Evolutionary conservation across 148 eudicot genomes (phyloP), one percentile per base, ranked within the genome.

Genomic region (Mesembryanthemum crystallinum): DNA sequence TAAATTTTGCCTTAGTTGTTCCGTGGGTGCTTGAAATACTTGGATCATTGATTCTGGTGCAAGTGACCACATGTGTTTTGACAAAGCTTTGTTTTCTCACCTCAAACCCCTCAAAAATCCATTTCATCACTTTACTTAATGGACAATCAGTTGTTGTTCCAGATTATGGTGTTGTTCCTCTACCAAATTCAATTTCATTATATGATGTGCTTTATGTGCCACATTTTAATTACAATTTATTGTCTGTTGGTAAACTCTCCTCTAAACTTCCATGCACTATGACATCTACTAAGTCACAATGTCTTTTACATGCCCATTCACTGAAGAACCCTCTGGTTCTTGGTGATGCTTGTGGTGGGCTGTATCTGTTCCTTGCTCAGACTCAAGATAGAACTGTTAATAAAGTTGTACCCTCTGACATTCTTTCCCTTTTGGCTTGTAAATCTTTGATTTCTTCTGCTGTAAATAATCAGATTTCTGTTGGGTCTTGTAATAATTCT

Each of bases 11-110:
- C 14, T 29, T 13, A 2, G 4, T 1, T 71, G 61, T 10, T 5
- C 8, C 1, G 3, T n/a, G 10, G n/a, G 11, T 21, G 11, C 27
- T 57, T 10, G 18, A 0, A 2, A 21, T 20, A 7, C 63, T 10
- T 71, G 74, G 74, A 71, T 33, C 14, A 18, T 71, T 7, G 64
- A 71, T 32, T 17, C 43, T 20, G 74, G 74, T 15, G 74, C 74
- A 1, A 30, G 43, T 30, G 64, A 71, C 1, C 74, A 71, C 32
- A 52, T 71, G 28, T 30, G 64, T 20, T 8, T 7, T 23, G 47
- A 30, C 25, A 4, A 21, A 21, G 1, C 20, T 6, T 2, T 23
- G 15, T 20, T 71, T 7, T 1, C n/a, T 12, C 2, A 8, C 1
- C 5, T 13, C 3, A 14, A 24, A 10, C 0, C 0, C 18, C 29